These are phyloP conservation scores for Aspergillus tanneri DNA, from an alignment of 2,329 filamentous ascomycete species.

Conservation along the genomic window DNA sequence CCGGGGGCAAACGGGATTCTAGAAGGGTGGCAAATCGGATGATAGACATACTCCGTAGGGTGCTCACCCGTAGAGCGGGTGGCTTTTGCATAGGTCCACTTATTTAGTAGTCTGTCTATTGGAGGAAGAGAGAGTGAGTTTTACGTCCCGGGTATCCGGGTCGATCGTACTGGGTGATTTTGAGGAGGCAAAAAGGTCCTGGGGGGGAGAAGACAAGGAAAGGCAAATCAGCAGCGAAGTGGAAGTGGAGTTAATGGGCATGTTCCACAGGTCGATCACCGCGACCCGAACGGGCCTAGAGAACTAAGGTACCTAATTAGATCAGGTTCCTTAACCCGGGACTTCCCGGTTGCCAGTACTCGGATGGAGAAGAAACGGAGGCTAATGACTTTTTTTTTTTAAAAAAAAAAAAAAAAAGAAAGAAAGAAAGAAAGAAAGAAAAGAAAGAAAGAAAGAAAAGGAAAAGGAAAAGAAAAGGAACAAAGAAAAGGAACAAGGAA, in stretches of 20 bases:
- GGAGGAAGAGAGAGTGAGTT: neutral
- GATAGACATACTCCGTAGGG: constrained; percentile 5
- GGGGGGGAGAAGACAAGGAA: constrained; percentile 5
- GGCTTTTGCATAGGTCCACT: neutral
- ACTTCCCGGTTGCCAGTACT: too few species aligned
- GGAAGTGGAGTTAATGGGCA: neutral
- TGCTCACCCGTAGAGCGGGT: neutral
- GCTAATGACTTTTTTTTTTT: too few species aligned
- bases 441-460: too few species aligned
- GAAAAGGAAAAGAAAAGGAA: too few species aligned
- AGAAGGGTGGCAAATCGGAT: constrained; percentile 13
- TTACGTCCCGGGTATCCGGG: constrained; percentile 1
- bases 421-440: too few species aligned
- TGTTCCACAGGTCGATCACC: constrained; percentile 19
- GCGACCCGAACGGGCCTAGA: constrained; percentile 4
- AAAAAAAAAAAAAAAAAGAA: too few species aligned
- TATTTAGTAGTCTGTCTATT: neutral
- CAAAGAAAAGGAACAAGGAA: too few species aligned
- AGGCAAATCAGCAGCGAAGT: constrained; percentile 6
- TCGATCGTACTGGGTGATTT: neutral
- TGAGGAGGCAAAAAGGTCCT: constrained; percentile 7
- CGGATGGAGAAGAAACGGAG: too few species aligned
- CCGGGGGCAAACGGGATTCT: constrained; percentile 1
- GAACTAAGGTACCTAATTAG: neutral
- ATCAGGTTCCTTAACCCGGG: neutral